phyloP scores from a whole-genome alignment of 2,329 filamentous ascomycete species.

The Alternaria solani region DNA sequence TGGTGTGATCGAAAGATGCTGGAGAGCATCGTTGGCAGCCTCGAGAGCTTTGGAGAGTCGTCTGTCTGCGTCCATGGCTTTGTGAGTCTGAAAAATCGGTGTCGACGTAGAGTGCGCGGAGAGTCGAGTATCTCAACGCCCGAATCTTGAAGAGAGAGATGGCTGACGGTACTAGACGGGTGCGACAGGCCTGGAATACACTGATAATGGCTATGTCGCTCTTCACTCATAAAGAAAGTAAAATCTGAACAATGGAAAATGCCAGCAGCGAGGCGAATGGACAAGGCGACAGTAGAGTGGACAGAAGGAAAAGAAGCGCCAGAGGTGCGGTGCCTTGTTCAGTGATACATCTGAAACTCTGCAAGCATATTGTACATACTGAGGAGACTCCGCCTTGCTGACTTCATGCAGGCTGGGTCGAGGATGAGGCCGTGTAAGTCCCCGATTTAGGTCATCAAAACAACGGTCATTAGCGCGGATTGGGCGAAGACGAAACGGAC shows the following conservation, averaged over 20 bases:
- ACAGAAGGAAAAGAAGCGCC: constrained; percentile 15
- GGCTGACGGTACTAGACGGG: background rate
- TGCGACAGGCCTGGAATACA: background rate
- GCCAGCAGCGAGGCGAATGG: constrained; percentile 6
- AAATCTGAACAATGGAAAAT: background rate
- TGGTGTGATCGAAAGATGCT: constrained; percentile 45
- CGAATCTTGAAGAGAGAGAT: background rate
- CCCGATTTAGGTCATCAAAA: constrained; percentile 25
- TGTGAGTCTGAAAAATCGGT: constrained; percentile 18
- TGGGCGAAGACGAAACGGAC: constrained; percentile 8
- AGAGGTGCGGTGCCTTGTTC: constrained; percentile 13
- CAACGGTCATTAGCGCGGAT: constrained; percentile 10
- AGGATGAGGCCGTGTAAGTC: constrained; percentile 26
- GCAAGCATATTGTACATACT: constrained; percentile 27
- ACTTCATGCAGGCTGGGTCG: constrained; percentile 19
- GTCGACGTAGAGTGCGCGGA: constrained; percentile 10
- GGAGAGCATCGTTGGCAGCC: constrained; percentile 46
- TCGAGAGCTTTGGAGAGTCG: constrained; percentile 44
- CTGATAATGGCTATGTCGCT: constrained; percentile 26
- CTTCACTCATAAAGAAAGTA: constrained; percentile 13
- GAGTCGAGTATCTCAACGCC: background rate
- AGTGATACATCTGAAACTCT: constrained; percentile 26
- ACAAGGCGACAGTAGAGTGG: constrained; percentile 5
- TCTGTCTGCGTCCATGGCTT: constrained; percentile 42
- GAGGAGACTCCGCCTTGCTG: constrained; percentile 28